phyloP scores from a whole-genome alignment of 805 yeast species.

The Wickerhamia fluorescens region DNA sequence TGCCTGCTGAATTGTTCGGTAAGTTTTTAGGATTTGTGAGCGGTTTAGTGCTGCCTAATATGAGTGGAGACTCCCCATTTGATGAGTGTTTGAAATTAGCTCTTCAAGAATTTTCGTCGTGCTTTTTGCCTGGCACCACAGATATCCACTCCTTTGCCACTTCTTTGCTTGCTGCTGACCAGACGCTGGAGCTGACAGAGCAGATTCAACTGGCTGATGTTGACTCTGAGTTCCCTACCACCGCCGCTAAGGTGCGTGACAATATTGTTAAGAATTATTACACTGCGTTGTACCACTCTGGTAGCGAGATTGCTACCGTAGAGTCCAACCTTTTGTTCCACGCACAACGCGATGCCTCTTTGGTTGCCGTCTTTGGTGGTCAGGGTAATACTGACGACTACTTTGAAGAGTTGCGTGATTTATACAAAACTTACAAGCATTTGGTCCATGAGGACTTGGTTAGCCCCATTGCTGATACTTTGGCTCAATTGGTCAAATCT shows the following conservation, averaged over 20 bases:
- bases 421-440: constrained; percentile 71
- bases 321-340: constrained; percentile 54
- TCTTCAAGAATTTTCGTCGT: constrained; percentile 76
- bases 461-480: constrained; percentile 57
- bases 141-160: constrained; percentile 92
- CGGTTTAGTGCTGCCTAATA: constrained; percentile 34
- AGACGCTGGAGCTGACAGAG: constrained; percentile 12
- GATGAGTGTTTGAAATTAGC: constrained; percentile 65
- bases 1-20: constrained; percentile 78
- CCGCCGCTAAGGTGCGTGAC: constrained; percentile 60
- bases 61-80: constrained; percentile 45
- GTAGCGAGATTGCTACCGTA: constrained; percentile 15
- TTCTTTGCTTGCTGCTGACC: constrained; percentile 47
- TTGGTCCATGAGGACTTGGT: constrained; percentile 62
- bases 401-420: constrained; percentile 89
- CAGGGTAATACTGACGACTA: constrained; percentile 98
- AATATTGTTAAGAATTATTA: constrained; percentile 73
- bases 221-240: constrained; percentile 44
- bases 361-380: constrained; percentile 93
- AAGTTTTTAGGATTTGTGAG: constrained; percentile 74
- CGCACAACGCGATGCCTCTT: constrained; percentile 45
- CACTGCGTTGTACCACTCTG: constrained; percentile 25
- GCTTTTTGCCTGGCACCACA: constrained; percentile 53
- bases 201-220: not conserved
- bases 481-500: constrained; percentile 60